These are phyloP conservation scores for Dendrostoma leiphaemia DNA, from an alignment of 2,329 filamentous ascomycete species.

Conservation along the genomic window DNA sequence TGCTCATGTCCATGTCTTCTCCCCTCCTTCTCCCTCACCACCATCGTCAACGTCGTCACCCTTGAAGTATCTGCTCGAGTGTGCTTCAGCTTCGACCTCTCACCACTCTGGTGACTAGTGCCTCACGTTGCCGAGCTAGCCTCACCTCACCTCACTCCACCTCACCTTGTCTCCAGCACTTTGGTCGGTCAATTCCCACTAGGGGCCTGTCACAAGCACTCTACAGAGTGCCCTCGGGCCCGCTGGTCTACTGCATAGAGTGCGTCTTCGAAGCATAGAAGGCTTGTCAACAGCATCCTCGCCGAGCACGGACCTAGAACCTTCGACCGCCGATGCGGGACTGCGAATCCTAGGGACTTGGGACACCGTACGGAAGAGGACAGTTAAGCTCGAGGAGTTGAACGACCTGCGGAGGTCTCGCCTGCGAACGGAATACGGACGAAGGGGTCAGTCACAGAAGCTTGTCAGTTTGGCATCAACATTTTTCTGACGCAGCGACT, in stretches of 20 bases:
- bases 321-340: not conserved
- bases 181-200: not conserved
- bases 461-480: not conserved
- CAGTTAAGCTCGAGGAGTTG: too few species aligned
- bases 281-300: constrained; percentile 3
- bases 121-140: not conserved
- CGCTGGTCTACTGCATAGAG: not conserved
- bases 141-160: not conserved
- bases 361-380: not conserved
- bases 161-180: constrained; percentile 1
- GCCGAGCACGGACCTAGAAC: not conserved
- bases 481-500: not conserved
- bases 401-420: not conserved
- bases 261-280: not conserved
- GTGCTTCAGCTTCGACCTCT: not conserved
- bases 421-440: too few species aligned
- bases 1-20: not conserved
- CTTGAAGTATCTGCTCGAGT: constrained; percentile 8
- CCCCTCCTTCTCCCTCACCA: not conserved
- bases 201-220: too few species aligned
- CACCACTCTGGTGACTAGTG: constrained; percentile 9
- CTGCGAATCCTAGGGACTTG: not conserved
- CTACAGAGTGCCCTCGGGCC: too few species aligned
- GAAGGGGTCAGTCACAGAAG: not conserved
- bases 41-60: not conserved